Conservation (phyloP, 1,284 basidiomycete genomes). For the Tylopilus sp. region DNA sequence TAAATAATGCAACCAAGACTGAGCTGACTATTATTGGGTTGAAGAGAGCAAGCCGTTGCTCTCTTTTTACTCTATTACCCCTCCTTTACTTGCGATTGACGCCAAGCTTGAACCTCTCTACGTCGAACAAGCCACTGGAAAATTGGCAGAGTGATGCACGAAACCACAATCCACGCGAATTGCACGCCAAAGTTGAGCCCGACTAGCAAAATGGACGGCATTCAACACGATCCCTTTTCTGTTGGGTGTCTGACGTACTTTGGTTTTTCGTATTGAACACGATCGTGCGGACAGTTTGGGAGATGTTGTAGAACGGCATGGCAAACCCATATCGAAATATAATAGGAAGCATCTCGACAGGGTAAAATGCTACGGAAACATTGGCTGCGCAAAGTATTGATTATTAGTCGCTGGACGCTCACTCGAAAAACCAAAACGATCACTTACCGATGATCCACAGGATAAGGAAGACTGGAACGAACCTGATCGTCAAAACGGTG, state of each 20-base stretch:
- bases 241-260: slow-evolving; percentile 35
- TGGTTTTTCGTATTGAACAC: slow-evolving; percentile 66
- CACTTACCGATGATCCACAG: slow-evolving; percentile 62
- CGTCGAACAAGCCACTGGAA: slow-evolving; percentile 42
- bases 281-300: slow-evolving; percentile 56
- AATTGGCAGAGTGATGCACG: slow-evolving; percentile 47
- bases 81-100: slow-evolving; percentile 16
- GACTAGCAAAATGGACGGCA: slow-evolving; percentile 36
- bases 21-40: background rate
- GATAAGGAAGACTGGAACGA: slow-evolving; percentile 59
- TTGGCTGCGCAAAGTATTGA: slow-evolving; percentile 44
- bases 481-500: slow-evolving; percentile 50
- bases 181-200: slow-evolving; percentile 59
- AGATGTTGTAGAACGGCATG: slow-evolving; percentile 71
- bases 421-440: background rate
- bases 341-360: slow-evolving; percentile 63
- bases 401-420: background rate
- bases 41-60: too few species aligned
- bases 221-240: slow-evolving; percentile 4
- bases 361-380: slow-evolving; percentile 61
- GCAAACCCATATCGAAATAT: slow-evolving; percentile 68
- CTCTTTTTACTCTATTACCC: background rate
- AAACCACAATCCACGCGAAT: slow-evolving; percentile 51
- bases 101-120: slow-evolving; percentile 28
- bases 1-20: background rate